Percentiles rank a stretch among this genome's conserved stretches.
phyloP scores from a whole-genome alignment of 2,329 filamentous ascomycete species.

The Teratosphaeria gauchensis region DNA sequence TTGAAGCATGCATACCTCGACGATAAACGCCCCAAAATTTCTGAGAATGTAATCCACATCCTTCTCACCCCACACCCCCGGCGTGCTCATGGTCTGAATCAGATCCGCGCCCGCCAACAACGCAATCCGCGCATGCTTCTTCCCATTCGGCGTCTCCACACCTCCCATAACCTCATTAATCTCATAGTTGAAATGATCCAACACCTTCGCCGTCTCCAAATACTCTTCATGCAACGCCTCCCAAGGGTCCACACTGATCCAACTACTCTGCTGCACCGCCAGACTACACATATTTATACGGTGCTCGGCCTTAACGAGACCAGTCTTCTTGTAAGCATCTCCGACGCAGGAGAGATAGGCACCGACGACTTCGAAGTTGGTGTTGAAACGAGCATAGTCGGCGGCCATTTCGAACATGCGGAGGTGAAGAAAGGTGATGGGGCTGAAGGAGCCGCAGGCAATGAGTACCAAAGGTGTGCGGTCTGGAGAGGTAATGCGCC shows the following conservation, averaged over 20 bases:
- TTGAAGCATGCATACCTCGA: slow-evolving; percentile 33
- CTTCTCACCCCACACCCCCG: slow-evolving; percentile 65
- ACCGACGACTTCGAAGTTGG: slow-evolving; percentile 74
- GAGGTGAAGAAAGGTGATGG: slow-evolving; percentile 55
- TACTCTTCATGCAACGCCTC: slow-evolving; percentile 80
- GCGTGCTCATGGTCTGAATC: slow-evolving; percentile 44
- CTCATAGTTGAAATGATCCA: slow-evolving; percentile 86
- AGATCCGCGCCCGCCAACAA: slow-evolving; percentile 62
- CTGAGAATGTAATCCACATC: slow-evolving; percentile 84
- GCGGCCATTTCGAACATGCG: slow-evolving; percentile 84
- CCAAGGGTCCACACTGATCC: slow-evolving; percentile 80
- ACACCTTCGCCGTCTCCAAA: slow-evolving; percentile 75
- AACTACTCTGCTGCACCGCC: slow-evolving; percentile 65
- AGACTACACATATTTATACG: slow-evolving; percentile 79
- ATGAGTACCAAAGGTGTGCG: slow-evolving; percentile 58
- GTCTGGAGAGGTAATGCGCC: slow-evolving; percentile 44
- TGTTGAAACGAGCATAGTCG: slow-evolving; percentile 67
- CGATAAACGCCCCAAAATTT: slow-evolving; percentile 72
- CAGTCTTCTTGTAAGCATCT: slow-evolving; percentile 69
- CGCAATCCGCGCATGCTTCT: slow-evolving; percentile 62
- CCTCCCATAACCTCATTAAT: slow-evolving; percentile 73
- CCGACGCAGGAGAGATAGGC: slow-evolving; percentile 75
- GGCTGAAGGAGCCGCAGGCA: slow-evolving; percentile 50
- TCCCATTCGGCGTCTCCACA: slow-evolving; percentile 58
- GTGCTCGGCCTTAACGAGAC: slow-evolving; percentile 63